Evolutionary conservation across 129 eudicot genomes (phyloP).

Genomic region (Ambrosia trifida): DNA sequence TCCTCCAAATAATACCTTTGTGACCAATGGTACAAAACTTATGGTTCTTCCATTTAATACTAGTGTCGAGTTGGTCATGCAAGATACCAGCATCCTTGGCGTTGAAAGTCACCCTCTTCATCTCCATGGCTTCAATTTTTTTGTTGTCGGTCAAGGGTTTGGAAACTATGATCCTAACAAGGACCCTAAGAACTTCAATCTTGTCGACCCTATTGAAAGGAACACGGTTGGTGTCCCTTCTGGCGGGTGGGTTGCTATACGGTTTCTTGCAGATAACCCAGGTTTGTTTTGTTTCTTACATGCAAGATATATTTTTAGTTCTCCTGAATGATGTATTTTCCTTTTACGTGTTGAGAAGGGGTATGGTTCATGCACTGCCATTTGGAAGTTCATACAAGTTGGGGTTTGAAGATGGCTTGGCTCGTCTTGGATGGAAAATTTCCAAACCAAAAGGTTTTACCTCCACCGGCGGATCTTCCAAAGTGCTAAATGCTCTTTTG

Average conservation of each 20-base stretch:
- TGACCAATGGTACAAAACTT: background rate
- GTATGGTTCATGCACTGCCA: too few species aligned
- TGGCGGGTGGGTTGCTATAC: conserved; percentile 4
- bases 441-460: too few species aligned
- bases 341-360: too few species aligned
- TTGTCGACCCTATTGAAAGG: background rate
- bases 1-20: background rate
- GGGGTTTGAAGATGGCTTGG: too few species aligned
- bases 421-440: too few species aligned
- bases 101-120: conserved; percentile 3
- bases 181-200: background rate
- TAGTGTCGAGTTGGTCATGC: background rate
- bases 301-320: too few species aligned
- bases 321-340: too few species aligned
- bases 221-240: conserved; percentile 7
- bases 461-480: too few species aligned
- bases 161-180: background rate
- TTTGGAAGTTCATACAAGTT: too few species aligned
- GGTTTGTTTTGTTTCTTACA: background rate
- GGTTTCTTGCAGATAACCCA: background rate
- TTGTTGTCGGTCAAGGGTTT: background rate
- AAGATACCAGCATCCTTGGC: background rate
- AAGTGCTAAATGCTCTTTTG: too few species aligned
- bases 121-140: conserved; percentile 5
- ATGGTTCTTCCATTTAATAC: background rate